phyloP scores from a whole-genome alignment of 495 filamentous ascomycete species.

The Glarea lozoyensis region DNA sequence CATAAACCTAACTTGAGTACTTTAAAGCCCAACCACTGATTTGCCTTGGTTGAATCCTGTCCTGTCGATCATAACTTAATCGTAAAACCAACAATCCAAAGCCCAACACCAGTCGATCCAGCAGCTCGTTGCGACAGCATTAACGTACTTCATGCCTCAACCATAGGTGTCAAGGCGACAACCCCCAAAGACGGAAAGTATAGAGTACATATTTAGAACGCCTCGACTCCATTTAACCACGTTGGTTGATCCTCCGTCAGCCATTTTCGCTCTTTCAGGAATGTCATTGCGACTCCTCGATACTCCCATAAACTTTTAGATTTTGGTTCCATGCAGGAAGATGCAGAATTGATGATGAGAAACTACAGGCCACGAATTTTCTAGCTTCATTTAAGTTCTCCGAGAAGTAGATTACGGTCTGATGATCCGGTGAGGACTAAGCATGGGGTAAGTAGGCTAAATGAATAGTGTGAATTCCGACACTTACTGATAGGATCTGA shows the following conservation, averaged over 20 bases:
- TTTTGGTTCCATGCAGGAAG: too few relatives aligned
- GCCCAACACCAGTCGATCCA: background rate
- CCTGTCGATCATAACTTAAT: background rate
- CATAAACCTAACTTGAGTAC: background rate
- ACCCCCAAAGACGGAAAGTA: too few relatives aligned
- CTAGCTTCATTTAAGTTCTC: slow-evolving; percentile 54
- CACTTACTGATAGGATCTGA: slow-evolving; percentile 80
- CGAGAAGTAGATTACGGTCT: slow-evolving; percentile 68
- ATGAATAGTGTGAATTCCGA: slow-evolving; percentile 8
- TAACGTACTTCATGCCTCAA: background rate
- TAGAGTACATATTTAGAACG: slow-evolving; percentile 6
- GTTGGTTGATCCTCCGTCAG: background rate
- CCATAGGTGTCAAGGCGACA: too few relatives aligned
- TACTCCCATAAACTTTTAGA: too few relatives aligned
- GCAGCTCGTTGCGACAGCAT: background rate
- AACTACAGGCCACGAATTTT: too few relatives aligned
- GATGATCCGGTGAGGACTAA: slow-evolving; percentile 80
- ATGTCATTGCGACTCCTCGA: background rate
- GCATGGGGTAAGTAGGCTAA: slow-evolving; percentile 20
- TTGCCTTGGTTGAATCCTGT: background rate
- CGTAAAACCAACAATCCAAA: too few relatives aligned
- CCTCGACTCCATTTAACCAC: slow-evolving; percentile 4
- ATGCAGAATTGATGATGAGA: too few relatives aligned
- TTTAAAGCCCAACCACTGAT: background rate
- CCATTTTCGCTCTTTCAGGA: too few relatives aligned